These are phyloP conservation scores for Calcarisporium arbuscula DNA, from an alignment of 2,329 filamentous ascomycete genomes.

Conservation along the genomic window DNA sequence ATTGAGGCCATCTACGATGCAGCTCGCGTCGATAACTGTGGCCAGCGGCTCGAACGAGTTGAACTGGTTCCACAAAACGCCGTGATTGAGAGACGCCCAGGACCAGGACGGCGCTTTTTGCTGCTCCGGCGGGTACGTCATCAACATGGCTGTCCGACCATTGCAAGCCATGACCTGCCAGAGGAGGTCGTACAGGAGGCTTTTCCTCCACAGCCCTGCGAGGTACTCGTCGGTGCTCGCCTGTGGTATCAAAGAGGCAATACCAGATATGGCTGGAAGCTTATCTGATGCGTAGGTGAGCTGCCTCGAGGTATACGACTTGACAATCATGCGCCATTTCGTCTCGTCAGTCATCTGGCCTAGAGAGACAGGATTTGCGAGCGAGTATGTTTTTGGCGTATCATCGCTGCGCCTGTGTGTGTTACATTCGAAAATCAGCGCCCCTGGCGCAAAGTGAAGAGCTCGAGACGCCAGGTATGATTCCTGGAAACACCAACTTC, in stretches of 20 bases:
- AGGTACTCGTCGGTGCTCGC: slow-evolving; percentile 1
- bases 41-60: neutral
- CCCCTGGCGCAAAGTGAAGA: neutral
- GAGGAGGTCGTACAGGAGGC: slow-evolving; percentile 3
- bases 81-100: slow-evolving; percentile 5
- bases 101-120: slow-evolving; percentile 7
- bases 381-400: neutral
- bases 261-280: slow-evolving; percentile 1
- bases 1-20: neutral
- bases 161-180: slow-evolving; percentile 3
- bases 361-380: neutral
- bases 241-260: slow-evolving; percentile 1
- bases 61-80: slow-evolving; percentile 1
- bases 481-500: slow-evolving; percentile 3
- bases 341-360: neutral
- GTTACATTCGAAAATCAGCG: neutral
- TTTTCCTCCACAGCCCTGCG: slow-evolving; percentile 4
- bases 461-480: neutral
- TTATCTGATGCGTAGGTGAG: neutral
- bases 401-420: slow-evolving; percentile 1
- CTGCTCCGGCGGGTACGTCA: neutral
- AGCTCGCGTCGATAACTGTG: neutral
- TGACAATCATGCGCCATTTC: slow-evolving; percentile 2
- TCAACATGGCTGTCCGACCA: neutral
- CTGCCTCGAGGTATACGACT: slow-evolving; percentile 3